A percentile compares a stretch with the other conserved stretches of the same genome.
phyloP scores from a whole-genome alignment of 73 alveolate species.

The Tetrahymena elliotti region DNA sequence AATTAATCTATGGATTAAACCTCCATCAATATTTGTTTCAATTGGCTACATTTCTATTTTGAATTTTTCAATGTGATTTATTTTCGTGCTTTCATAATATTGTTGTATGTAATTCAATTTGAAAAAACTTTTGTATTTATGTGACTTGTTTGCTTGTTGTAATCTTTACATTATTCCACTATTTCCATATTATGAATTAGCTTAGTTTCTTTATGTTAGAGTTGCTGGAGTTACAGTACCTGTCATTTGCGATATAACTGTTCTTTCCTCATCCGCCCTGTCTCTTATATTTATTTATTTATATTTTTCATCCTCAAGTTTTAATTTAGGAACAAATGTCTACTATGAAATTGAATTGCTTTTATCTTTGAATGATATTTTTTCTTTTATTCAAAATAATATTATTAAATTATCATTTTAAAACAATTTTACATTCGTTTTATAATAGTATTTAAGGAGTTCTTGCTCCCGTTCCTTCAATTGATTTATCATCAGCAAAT shows the following conservation, averaged over 20 bases:
- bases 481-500: background rate
- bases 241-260: background rate
- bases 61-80: background rate
- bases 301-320: background rate
- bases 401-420: no score
- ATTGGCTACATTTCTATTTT: background rate
- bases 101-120: background rate
- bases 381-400: background rate
- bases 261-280: background rate
- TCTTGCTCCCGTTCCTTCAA: background rate
- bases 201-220: background rate
- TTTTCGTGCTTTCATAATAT: background rate
- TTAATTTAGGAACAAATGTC: background rate
- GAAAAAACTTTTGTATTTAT: background rate
- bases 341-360: background rate
- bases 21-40: background rate
- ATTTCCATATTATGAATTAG: background rate
- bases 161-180: background rate
- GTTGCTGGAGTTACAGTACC: background rate
- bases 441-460: background rate
- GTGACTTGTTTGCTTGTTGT: background rate
- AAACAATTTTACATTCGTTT: background rate
- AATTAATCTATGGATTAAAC: background rate
- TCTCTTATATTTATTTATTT: background rate
- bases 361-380: background rate